Evolutionary conservation across 140 eudicot species (phyloP).

Genomic region (Ambrosia hybrid): DNA sequence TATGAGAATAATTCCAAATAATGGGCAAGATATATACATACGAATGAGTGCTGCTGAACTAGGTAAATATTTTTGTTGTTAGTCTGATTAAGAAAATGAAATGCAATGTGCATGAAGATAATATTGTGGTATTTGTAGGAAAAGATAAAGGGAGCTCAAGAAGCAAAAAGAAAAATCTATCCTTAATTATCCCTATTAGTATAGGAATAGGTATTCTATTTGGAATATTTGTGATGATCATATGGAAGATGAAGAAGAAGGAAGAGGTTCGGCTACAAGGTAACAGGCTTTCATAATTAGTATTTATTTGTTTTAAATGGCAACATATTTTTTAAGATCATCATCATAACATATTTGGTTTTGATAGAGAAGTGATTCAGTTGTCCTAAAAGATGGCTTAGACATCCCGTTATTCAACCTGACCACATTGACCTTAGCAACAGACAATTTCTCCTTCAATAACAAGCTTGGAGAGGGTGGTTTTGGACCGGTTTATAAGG

Average conservation of each 20-base stretch:
- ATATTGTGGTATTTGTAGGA: background rate
- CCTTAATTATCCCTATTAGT: background rate
- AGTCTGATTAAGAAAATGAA: no score
- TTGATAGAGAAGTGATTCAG: background rate
- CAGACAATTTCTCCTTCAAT: conserved; percentile 25
- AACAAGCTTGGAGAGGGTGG: conserved; percentile 50
- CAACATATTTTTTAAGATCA: no score
- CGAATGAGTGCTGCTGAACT: conserved; percentile 29
- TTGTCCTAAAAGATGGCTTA: background rate
- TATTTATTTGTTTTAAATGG: background rate
- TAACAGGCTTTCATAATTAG: background rate
- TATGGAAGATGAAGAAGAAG: background rate
- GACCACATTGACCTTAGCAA: conserved; percentile 25
- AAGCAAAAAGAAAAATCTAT: background rate
- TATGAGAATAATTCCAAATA: conserved; percentile 3
- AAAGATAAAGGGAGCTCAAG: conserved; percentile 3
- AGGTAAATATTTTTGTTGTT: conserved; percentile 13
- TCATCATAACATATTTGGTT: background rate
- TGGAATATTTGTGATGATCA: background rate
- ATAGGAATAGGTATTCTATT: background rate
- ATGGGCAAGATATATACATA: conserved; percentile 38
- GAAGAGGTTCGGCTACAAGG: background rate
- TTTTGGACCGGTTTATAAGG: conserved; percentile 32
- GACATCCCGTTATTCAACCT: conserved; percentile 7
- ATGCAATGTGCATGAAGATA: no score